Conservation (phyloP, 2,329 filamentous ascomycete genomes). For the Emericellopsis cladophorae region DNA sequence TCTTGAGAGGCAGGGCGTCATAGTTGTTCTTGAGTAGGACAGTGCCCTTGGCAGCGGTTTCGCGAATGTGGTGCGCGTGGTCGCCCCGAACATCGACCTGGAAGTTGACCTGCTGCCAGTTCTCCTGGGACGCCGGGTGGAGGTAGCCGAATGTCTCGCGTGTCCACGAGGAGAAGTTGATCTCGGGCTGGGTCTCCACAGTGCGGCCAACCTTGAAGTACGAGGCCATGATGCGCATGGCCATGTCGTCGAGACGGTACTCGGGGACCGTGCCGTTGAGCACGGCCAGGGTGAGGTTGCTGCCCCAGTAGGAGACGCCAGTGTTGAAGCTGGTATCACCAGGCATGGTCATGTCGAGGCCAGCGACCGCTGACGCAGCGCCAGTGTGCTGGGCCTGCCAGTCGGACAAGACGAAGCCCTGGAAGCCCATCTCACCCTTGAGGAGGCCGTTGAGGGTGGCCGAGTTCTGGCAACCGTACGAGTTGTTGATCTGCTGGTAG, state of each 20-base stretch:
- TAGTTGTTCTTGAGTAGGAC: slow-evolving; percentile 77
- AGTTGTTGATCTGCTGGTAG: slow-evolving; percentile 72
- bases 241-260: slow-evolving; percentile 87
- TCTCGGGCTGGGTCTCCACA: slow-evolving; percentile 30
- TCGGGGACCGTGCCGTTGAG: slow-evolving; percentile 81
- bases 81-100: slow-evolving; percentile 74
- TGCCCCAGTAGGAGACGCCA: slow-evolving; percentile 66
- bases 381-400: slow-evolving; percentile 67
- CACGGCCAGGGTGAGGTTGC: slow-evolving; percentile 77
- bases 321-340: slow-evolving; percentile 69
- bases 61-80: slow-evolving; percentile 61
- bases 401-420: slow-evolving; percentile 71
- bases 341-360: slow-evolving; percentile 81
- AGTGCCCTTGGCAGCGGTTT: slow-evolving; percentile 66
- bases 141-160: slow-evolving; percentile 59
- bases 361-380: slow-evolving; percentile 52
- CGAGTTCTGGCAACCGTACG: slow-evolving; percentile 68
- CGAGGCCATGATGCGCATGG: slow-evolving; percentile 64
- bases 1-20: slow-evolving; percentile 62
- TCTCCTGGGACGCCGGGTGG: slow-evolving; percentile 49
- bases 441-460: slow-evolving; percentile 62
- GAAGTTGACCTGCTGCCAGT: slow-evolving; percentile 58
- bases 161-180: slow-evolving; percentile 88
- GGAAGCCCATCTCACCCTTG: slow-evolving; percentile 71
- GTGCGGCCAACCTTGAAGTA: slow-evolving; percentile 54